These are phyloP conservation scores for Przewalskia tangutica DNA, from an alignment of 257 asterid species.

Conservation along the genomic window DNA sequence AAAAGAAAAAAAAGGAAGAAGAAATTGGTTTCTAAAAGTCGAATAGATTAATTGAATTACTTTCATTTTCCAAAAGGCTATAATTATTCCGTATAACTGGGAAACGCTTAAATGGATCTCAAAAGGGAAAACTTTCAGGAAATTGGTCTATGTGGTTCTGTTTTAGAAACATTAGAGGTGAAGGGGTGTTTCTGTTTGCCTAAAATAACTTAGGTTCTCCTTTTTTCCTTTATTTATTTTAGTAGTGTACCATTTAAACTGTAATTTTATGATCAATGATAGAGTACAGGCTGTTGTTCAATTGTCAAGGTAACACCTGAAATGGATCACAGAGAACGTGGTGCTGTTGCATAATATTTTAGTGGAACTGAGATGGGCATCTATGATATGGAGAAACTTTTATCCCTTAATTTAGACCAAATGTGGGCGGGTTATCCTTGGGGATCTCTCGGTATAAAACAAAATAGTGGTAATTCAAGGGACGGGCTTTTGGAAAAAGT, in stretches of 20 bases:
- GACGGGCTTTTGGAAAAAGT: neutral
- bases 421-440: neutral
- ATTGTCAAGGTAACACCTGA: neutral
- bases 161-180: neutral
- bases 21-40: neutral
- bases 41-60: neutral
- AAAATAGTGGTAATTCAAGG: neutral
- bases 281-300: neutral
- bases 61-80: neutral
- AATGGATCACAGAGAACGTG: neutral
- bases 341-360: neutral
- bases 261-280: neutral
- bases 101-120: neutral
- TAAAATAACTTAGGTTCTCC: neutral
- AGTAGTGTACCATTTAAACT: neutral
- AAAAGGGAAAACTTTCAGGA: neutral
- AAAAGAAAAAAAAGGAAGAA: neutral
- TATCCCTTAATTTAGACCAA: neutral
- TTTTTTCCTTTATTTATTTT: neutral
- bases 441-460: neutral
- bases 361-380: neutral
- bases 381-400: neutral
- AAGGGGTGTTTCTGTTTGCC: neutral
- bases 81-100: neutral
- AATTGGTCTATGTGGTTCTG: neutral